Evolutionary conservation across 140 eudicot species (phyloP), one percentile per base, ranked within the genome.

Genomic region (Eryngium alpinum): DNA sequence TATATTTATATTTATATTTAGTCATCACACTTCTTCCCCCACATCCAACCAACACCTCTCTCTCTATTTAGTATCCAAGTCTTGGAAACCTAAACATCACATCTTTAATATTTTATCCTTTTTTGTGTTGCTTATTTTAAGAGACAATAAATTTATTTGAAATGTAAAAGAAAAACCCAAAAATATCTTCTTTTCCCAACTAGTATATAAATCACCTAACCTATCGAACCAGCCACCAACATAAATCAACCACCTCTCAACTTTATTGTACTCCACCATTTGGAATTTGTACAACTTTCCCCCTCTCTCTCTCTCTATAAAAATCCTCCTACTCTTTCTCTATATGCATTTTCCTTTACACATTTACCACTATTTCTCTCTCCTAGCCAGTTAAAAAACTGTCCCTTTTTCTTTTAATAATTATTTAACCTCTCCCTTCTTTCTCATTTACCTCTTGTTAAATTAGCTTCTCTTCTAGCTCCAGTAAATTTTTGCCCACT

Each of bases 161-260:
- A 27, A 32, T 32, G 18, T 71, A n/a, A 22, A 59, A 59, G 21
- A 9, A 1, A 59, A 17, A 59, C 0, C 7, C 22, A 6, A 59
- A 59, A 49, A 19, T 51, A 10, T 51, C 53, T 62, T 14, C 66
- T 5, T 46, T 46, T 28, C 32, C 77, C 65, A 77, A n/a, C 51
- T 82, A n/a, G n/a, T n/a, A 33, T 73, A 81, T 52, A 34, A 51
- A 62, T 31, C 77, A 52, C 44, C 78, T 18, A n/a, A 21, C 72
- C 57, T 18, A 24, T 38, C 34, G 56, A 29, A 59, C 59, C 43
- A 32, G n/a, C 70, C 29, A 49, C 44, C 21, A 29, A 51, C 57
- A 71, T 21, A 15, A 33, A 71, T 46, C 46, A 38, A 52, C 57
- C 43, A 18, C 29, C 43, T 49, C 51, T 11, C 75, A 80, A n/a